Conservation (phyloP, 2,329 filamentous ascomycete species). For the Aspergillus aculeatus region DNA sequence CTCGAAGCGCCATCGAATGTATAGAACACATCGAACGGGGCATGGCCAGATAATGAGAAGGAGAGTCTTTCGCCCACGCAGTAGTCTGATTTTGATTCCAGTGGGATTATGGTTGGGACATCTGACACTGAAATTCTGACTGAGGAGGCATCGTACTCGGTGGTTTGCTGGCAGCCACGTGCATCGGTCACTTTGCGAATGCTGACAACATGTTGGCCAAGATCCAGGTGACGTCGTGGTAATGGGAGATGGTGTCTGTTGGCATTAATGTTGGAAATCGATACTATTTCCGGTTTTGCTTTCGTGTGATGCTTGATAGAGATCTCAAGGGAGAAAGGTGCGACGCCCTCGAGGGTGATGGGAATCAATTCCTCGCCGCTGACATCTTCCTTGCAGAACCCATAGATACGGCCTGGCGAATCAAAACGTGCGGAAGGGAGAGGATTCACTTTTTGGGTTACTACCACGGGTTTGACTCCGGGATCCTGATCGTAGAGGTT, state of each 20-base stretch:
- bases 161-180: constrained; percentile 78
- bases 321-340: constrained; percentile 87
- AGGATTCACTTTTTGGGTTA: constrained; percentile 81
- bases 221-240: constrained; percentile 76
- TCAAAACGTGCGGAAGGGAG: constrained; percentile 79
- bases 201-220: constrained; percentile 85
- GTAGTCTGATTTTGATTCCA: constrained; percentile 82
- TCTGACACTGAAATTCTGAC: constrained; percentile 93
- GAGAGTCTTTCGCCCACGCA: constrained; percentile 94
- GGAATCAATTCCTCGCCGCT: constrained; percentile 83
- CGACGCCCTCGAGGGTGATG: constrained; percentile 74
- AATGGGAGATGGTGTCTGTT: constrained; percentile 78
- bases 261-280: constrained; percentile 73
- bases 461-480: constrained; percentile 63
- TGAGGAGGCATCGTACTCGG: constrained; percentile 67
- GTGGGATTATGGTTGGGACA: constrained; percentile 82
- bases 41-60: constrained; percentile 84
- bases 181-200: constrained; percentile 88
- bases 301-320: constrained; percentile 90
- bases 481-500: constrained; percentile 77
- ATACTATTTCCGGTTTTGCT: constrained; percentile 74
- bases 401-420: constrained; percentile 88
- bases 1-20: constrained; percentile 75
- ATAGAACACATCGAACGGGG: constrained; percentile 92
- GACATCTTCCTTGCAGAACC: constrained; percentile 85